Evolutionary conservation across 108 stramenopile genomes (phyloP).

Genomic region (Discostella pseudostelligera): DNA sequence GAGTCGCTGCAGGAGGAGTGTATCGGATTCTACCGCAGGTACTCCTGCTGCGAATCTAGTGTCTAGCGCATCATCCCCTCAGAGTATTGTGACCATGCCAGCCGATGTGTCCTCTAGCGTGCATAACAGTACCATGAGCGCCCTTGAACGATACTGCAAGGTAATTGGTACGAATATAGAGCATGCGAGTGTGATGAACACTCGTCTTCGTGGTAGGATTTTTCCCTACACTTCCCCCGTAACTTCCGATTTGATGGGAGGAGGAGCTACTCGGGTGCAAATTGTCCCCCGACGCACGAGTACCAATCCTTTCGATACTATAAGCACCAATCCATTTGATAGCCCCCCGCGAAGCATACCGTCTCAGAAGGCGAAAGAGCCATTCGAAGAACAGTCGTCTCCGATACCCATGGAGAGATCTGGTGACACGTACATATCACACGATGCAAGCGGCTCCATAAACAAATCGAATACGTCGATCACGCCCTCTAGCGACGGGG

Average conservation of each 20-base stretch:
- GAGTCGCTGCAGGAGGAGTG: conserved; percentile 12
- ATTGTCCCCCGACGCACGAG: background rate
- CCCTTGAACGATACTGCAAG: conserved; percentile 10
- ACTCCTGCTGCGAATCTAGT: background rate
- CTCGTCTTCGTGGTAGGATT: conserved; percentile 6
- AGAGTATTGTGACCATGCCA: background rate
- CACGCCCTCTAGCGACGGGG: background rate
- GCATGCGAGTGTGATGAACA: background rate
- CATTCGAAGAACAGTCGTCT: conserved; percentile 6
- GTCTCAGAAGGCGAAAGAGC: conserved; percentile 1
- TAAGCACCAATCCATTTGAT: background rate
- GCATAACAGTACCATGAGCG: background rate
- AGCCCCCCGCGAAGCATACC: conserved; percentile 2
- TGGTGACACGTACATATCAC: background rate
- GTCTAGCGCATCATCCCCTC: background rate
- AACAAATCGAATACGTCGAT: background rate
- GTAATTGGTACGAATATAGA: background rate
- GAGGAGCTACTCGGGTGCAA: background rate
- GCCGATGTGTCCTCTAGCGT: background rate
- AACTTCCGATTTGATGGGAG: background rate
- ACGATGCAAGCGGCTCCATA: background rate
- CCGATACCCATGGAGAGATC: conserved; percentile 1
- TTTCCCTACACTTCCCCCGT: conserved; percentile 28
- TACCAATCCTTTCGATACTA: conserved; percentile 9
- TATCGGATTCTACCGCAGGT: conserved; percentile 5